Percentiles rank a stretch among this genome's conserved stretches.
phyloP scores from a whole-genome alignment of 192 early-diverging fungal genomes.

The Backusella parvicylindrica region DNA sequence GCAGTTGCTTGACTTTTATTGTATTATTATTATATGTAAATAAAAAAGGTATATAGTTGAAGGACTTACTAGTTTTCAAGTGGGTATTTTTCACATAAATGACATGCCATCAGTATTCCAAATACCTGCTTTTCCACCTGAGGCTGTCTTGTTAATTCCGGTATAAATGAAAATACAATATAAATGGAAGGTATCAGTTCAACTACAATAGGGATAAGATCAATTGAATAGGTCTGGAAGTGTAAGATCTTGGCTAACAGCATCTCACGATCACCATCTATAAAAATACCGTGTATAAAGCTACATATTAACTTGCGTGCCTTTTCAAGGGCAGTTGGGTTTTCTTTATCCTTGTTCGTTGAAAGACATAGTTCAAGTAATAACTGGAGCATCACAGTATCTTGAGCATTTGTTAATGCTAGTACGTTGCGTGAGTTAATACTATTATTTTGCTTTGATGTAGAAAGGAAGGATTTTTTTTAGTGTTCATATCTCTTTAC shows the following conservation, averaged over 20 bases:
- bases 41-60: background rate
- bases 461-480: background rate
- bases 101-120: conserved; percentile 42
- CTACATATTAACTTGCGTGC: conserved; percentile 35
- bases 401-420: conserved; percentile 54
- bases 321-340: background rate
- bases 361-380: conserved; percentile 44
- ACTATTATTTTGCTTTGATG: conserved; percentile 8
- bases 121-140: conserved; percentile 43
- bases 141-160: conserved; percentile 52
- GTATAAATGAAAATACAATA: conserved; percentile 52
- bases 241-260: conserved; percentile 53
- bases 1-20: conserved; percentile 12
- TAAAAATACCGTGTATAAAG: conserved; percentile 59
- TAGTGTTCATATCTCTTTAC: conserved; percentile 26
- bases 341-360: conserved; percentile 2
- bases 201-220: conserved; percentile 51
- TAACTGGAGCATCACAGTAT: conserved; percentile 50
- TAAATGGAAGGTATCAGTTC: conserved; percentile 63
- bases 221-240: conserved; percentile 57
- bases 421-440: conserved; percentile 40
- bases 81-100: conserved; percentile 49
- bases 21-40: background rate
- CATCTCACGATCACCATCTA: conserved; percentile 46
- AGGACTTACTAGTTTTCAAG: conserved; percentile 44